phyloP scores from a whole-genome alignment of 352 stramenopile genomes.

The Pythium angustatum region DNA sequence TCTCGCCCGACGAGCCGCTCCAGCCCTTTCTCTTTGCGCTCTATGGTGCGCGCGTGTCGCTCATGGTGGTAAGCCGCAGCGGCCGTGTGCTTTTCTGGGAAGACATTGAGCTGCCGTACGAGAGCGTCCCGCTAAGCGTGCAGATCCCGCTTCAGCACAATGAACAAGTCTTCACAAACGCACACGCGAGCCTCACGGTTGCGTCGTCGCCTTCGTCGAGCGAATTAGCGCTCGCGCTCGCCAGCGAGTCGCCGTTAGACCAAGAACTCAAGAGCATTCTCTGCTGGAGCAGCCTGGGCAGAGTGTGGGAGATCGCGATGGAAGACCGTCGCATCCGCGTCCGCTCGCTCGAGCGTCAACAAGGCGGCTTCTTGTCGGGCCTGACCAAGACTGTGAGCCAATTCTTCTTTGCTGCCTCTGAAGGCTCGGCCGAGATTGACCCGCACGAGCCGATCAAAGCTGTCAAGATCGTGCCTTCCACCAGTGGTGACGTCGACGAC shows the following conservation, averaged over 20 bases:
- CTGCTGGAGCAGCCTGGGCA: constrained; percentile 80
- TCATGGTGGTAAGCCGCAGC: constrained; percentile 65
- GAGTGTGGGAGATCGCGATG: constrained; percentile 78
- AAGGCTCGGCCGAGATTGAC: constrained; percentile 35
- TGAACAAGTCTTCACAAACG: constrained; percentile 54
- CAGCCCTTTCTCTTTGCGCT: constrained; percentile 69
- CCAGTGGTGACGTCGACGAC: constrained; percentile 15
- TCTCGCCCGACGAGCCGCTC: constrained; percentile 49
- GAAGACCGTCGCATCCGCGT: constrained; percentile 80
- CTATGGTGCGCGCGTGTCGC: constrained; percentile 62
- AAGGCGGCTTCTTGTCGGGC: constrained; percentile 60
- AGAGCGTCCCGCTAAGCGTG: constrained; percentile 73
- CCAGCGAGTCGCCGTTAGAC: constrained; percentile 16
- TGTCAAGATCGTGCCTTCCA: constrained; percentile 47
- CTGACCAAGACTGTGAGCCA: constrained; percentile 75
- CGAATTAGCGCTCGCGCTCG: constrained; percentile 3
- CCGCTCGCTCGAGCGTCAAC: constrained; percentile 69
- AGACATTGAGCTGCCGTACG: constrained; percentile 76
- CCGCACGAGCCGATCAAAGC: constrained; percentile 55
- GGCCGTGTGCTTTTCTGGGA: constrained; percentile 82
- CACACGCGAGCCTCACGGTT: constrained; percentile 35
- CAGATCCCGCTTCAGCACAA: constrained; percentile 66
- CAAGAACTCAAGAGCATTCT: constrained; percentile 52
- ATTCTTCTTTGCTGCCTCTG: constrained; percentile 68
- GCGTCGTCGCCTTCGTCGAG: constrained; percentile 13